A percentile compares a stretch with the other conserved stretches of the same genome.
Conservation (phyloP, 164 flowering plant genomes). For the Tetracentron sinense region DNA sequence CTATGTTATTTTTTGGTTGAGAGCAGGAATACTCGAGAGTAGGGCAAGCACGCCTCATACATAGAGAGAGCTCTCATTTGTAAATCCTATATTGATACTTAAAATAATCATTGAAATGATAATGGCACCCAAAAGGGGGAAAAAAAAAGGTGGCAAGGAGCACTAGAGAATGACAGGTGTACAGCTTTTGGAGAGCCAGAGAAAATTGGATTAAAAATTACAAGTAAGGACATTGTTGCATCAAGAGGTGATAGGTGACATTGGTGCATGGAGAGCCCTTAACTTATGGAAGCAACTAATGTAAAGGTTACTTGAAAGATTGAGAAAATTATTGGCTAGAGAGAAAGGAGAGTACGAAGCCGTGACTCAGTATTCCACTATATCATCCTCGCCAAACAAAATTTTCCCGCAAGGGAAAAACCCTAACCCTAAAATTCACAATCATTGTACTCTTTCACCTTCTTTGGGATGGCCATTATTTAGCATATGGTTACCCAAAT, state of each 20-base stretch:
- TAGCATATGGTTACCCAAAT: too few relatives aligned
- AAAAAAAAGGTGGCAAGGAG: neutral
- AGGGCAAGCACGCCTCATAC: too few relatives aligned
- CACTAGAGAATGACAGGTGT: neutral
- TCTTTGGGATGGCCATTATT: neutral
- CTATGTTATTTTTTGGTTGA: too few relatives aligned
- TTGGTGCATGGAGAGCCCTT: conserved; percentile 18
- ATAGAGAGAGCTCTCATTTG: too few relatives aligned
- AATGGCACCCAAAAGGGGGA: too few relatives aligned
- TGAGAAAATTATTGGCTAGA: conserved; percentile 31
- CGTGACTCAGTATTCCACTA: conserved; percentile 59
- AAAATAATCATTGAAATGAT: neutral
- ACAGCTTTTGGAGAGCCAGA: neutral
- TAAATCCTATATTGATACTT: too few relatives aligned
- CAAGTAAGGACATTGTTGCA: neutral
- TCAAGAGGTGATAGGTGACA: conserved; percentile 1
- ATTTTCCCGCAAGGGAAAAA: conserved; percentile 23
- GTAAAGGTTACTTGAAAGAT: too few relatives aligned
- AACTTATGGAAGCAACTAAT: conserved; percentile 34
- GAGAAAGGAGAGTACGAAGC: conserved; percentile 25
- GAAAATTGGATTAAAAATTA: too few relatives aligned
- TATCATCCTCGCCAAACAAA: conserved; percentile 33
- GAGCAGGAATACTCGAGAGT: too few relatives aligned
- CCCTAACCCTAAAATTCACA: conserved; percentile 24
- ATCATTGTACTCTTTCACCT: conserved; percentile 20